Conservation (phyloP, 1,284 basidiomycete genomes). For the Tremellales sp. region DNA sequence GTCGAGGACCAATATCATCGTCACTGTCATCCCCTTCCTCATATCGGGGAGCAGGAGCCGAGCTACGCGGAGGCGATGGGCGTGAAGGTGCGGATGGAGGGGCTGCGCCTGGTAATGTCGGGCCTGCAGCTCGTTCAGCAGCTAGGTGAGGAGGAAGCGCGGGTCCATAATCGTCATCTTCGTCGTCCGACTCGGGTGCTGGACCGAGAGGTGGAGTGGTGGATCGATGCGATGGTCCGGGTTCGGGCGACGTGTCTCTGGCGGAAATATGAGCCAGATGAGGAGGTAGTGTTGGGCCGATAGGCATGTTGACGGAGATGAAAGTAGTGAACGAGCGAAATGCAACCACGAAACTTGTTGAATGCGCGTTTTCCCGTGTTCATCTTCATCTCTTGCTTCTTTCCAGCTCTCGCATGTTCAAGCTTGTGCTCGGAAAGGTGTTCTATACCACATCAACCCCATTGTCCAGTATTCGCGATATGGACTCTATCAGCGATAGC, state of each 20-base stretch:
- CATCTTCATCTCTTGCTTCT: no score
- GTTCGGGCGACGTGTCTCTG: background rate
- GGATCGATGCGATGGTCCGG: slow-evolving; percentile 13
- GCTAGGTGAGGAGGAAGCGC: slow-evolving; percentile 38
- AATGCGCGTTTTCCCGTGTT: no score
- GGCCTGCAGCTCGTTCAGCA: slow-evolving; percentile 21
- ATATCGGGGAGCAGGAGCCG: slow-evolving; percentile 10
- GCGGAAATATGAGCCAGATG: slow-evolving; percentile 28
- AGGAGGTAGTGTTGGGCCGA: slow-evolving; percentile 37
- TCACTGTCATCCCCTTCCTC: slow-evolving; percentile 12
- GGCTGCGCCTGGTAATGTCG: background rate
- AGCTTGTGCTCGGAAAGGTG: no score
- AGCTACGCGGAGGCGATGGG: slow-evolving; percentile 2
- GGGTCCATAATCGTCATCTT: slow-evolving; percentile 71
- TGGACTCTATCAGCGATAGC: no score
- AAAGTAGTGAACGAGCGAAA: no score
- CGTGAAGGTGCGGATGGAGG: slow-evolving; percentile 5
- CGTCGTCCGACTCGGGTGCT: slow-evolving; percentile 41
- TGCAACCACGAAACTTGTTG: no score
- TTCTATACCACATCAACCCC: no score
- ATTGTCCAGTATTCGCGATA: no score
- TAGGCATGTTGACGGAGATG: slow-evolving; percentile 19
- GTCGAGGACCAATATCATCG: slow-evolving; percentile 28
- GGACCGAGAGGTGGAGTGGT: slow-evolving; percentile 6
- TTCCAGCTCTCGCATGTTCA: no score